phyloP scores from a whole-genome alignment of 805 yeast genomes.

The Komagataella kurtzmanii region DNA sequence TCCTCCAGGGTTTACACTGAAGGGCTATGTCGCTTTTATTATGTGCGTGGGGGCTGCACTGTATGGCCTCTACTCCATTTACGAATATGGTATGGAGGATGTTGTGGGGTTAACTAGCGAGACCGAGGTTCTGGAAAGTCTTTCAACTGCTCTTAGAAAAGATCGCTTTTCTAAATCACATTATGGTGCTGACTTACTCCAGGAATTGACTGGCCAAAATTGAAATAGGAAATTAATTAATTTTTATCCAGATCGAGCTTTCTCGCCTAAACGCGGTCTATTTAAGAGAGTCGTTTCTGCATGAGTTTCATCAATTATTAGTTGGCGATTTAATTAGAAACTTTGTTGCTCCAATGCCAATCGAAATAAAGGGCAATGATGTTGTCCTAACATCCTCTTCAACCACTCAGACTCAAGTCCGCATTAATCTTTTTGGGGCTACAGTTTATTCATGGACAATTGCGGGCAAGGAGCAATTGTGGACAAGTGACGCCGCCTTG shows the following conservation, averaged over 20 bases:
- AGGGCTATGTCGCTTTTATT: constrained; percentile 53
- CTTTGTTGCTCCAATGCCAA: constrained; percentile 31
- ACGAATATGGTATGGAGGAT: constrained; percentile 55
- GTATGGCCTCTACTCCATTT: constrained; percentile 46
- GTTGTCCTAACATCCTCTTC: constrained; percentile 48
- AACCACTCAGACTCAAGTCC: constrained; percentile 39
- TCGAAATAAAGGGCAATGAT: constrained; percentile 50
- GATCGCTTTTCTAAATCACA: neutral
- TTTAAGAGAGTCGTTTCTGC: neutral
- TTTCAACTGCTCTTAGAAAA: neutral
- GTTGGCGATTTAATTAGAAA: neutral
- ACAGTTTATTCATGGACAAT: constrained; percentile 74
- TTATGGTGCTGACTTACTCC: neutral
- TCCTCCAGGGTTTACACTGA: constrained; percentile 58
- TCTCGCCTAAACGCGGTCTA: neutral
- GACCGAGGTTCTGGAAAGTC: neutral
- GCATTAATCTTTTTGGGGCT: constrained; percentile 78
- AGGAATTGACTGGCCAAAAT: neutral
- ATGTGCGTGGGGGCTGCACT: constrained; percentile 42
- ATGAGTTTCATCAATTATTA: too few relatives aligned
- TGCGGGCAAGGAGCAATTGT: constrained; percentile 65
- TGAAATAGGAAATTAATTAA: neutral
- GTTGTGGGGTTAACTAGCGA: constrained; percentile 10
- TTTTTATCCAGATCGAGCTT: neutral
- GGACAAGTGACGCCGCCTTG: constrained; percentile 68